Base-by-base conservation (phyloP, 73 alveolate species). In the Paramecium pentaurelia region DNA sequence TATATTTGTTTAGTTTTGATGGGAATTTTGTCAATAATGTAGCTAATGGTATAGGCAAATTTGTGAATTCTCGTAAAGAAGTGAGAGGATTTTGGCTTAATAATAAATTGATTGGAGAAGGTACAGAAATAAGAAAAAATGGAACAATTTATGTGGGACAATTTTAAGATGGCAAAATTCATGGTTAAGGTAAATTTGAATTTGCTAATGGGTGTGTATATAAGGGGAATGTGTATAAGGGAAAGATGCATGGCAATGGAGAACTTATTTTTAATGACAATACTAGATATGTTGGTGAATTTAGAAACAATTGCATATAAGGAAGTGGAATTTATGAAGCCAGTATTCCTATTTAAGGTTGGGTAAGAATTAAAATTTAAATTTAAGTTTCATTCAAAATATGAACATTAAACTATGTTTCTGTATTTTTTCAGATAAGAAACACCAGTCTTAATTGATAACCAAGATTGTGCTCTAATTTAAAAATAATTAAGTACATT, bases 241-340 rank as follows among this genome's bases (percentile, higher is more conserved):
- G 93, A 12, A 47, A 32, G 20, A 86, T 86, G 93, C 86, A 58
- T 32, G 93, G 93, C 1, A 34, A 86, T 28, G 93, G 93, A 27
- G 71, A 45, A n/a, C 36, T 86, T 22, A 30, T 54, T 28, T 86
- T 58, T 59, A 86, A 30, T 16, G 86, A 86, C 14, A 58, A 60
- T 6, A 11, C 60, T 6, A 54, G 27, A 36, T 86, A 86, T 58
- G 20, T 25, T 42, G 93, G 93, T 28, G 83, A 86, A 58, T 54
- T 86, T 8, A 49, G 60, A 22, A 36, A 51, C 47, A 60, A 60
- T 36, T 27, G 38, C 7, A 86, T 54, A 8, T 12, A 58, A 30
- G 93, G 93, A 2, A 60, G 60, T 58, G 93, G 93, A 49, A 47
- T 37, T 4, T 84, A 58, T 58, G 49, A 42, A 22, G 16, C 40